A percentile compares a stretch with the other conserved stretches of the same genome.
phyloP scores from a whole-genome alignment of 2,329 filamentous ascomycete species.

The Fusarium tanahbumbuense region DNA sequence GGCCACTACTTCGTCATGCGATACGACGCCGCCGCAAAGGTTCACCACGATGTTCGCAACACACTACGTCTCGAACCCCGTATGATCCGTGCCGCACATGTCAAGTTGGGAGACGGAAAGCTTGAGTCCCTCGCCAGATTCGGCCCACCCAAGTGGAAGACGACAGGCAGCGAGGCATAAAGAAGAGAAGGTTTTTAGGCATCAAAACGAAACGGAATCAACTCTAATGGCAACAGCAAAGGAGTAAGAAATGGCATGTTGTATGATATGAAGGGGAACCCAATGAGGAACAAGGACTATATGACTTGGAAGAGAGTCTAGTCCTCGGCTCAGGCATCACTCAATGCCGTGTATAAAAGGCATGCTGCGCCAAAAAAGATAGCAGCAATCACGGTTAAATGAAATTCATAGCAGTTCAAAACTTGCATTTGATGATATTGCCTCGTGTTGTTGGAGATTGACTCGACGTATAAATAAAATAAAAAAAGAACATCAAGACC shows the following conservation, averaged over 20 bases:
- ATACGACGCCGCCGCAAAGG: slow-evolving; percentile 81
- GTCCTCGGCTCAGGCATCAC: slow-evolving; percentile 33
- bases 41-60: slow-evolving; percentile 79
- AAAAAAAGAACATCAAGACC: neutral
- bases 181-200: neutral
- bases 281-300: neutral
- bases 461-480: neutral
- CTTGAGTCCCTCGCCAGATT: slow-evolving; percentile 64
- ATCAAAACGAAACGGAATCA: slow-evolving; percentile 5
- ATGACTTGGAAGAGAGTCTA: slow-evolving; percentile 7
- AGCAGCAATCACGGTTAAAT: slow-evolving; percentile 42
- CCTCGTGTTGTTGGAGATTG: neutral
- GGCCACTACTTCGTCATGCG: slow-evolving; percentile 99
- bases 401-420: slow-evolving; percentile 43
- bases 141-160: slow-evolving; percentile 63
- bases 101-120: slow-evolving; percentile 80
- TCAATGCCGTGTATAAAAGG: slow-evolving; percentile 46
- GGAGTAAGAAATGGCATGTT: slow-evolving; percentile 9
- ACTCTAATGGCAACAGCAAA: neutral
- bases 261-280: slow-evolving; percentile 38
- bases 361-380: slow-evolving; percentile 29
- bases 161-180: slow-evolving; percentile 49
- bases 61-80: slow-evolving; percentile 88
- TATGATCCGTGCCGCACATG: slow-evolving; percentile 87
- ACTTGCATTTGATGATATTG: slow-evolving; percentile 23